Evolutionary conservation across 495 filamentous ascomycete species (phyloP), one percentile per base, ranked within the genome.

Genomic region (Tuber borchii): DNA sequence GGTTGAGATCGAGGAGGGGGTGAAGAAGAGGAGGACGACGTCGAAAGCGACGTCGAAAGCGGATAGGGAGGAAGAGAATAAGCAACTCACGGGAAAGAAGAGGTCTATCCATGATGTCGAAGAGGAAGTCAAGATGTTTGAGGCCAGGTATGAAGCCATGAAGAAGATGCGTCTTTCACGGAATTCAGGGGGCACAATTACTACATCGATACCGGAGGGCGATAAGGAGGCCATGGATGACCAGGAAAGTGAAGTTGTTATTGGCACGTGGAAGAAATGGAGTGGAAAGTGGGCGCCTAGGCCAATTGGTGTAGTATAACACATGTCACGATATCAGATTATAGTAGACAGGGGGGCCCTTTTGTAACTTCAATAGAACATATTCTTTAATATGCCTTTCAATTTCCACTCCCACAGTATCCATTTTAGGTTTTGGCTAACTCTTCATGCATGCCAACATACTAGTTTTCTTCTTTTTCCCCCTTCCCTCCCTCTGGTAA

Each of bases 281-380:
- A 82, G 86, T 73, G 88, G 88, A 2, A 79, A 82, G 10, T 91
- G 89, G 89, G 83, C 85, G 31, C 87, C 88, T n/a, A 90, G 87
- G 81, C 89, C 89, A 1, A 90, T 91, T 77, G 89, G 89, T 26
- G 83, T 89, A 72, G 84, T 89, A 45, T 88, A 84, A 73, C 37
- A 17, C 34, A 44, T n/a, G 37, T 44, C 31, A 65, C 71, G 9
- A 72, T 73, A 39, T 71, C 22, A 12, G 34, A n/a, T 37, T 74
- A 43, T 12, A 6, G 42, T 43, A 26, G 46, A 39, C 34, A 37
- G 34, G 34, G 34, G 2, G 6, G 17, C 46, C 26, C 56, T 73
- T 56, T 44, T 40, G 45, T 12, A 56, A 6, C 6, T 45, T 45
- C 37, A 70, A 48, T 43, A n/a, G 42, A 46, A 43, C 19, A 9